These are phyloP conservation scores for Sporobolomyces phaffii DNA, from an alignment of 768 basidiomycete species.

Conservation along the genomic window DNA sequence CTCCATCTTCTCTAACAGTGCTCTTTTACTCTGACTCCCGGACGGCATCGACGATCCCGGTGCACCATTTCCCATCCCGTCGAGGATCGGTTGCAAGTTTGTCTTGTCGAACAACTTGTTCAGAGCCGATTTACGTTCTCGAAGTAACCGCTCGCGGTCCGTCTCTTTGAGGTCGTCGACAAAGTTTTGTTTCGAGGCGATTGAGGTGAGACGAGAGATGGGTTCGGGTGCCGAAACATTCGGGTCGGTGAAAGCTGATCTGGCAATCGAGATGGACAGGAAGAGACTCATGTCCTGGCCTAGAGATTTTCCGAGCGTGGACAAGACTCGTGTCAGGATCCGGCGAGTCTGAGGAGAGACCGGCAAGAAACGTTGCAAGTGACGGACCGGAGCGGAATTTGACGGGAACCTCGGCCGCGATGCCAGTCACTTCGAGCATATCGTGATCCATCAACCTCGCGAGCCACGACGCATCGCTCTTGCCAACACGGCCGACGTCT, in stretches of 20 bases:
- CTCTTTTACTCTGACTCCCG: slow-evolving; percentile 43
- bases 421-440: slow-evolving; percentile 8
- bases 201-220: not conserved
- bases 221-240: slow-evolving; percentile 1
- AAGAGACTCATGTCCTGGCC: slow-evolving; percentile 74
- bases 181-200: slow-evolving; percentile 43
- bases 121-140: slow-evolving; percentile 71
- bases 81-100: slow-evolving; percentile 58
- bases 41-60: slow-evolving; percentile 45
- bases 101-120: slow-evolving; percentile 66
- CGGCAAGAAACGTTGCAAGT: too few species aligned
- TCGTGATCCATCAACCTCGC: slow-evolving; percentile 63
- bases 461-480: slow-evolving; percentile 65
- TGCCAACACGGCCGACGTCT: slow-evolving; percentile 75
- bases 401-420: not conserved
- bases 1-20: slow-evolving; percentile 47
- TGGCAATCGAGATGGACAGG: slow-evolving; percentile 63
- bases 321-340: too few species aligned
- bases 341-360: too few species aligned
- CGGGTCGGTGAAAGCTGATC: slow-evolving; percentile 57
- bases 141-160: slow-evolving; percentile 65
- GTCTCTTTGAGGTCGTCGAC: slow-evolving; percentile 78
- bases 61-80: slow-evolving; percentile 42
- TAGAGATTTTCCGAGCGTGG: too few species aligned
- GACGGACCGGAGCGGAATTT: slow-evolving; percentile 28